Conservation (phyloP, 1,284 basidiomycete species). For the Amylostereum areolatum region DNA sequence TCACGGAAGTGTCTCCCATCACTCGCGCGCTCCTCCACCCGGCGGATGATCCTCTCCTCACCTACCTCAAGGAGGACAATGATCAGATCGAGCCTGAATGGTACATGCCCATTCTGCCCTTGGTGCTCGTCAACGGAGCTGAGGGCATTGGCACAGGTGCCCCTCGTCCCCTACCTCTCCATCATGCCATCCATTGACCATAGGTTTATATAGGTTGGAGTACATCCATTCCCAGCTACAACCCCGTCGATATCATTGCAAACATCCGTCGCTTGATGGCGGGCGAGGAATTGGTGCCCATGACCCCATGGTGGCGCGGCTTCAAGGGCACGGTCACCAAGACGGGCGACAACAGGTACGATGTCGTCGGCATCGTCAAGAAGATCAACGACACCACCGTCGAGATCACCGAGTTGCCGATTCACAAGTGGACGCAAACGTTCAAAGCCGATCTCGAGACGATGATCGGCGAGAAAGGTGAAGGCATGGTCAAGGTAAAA, state of each 20-base stretch:
- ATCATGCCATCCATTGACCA: background rate
- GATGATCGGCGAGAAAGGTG: slow-evolving; percentile 71
- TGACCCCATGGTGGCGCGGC: slow-evolving; percentile 97
- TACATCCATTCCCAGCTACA: slow-evolving; percentile 90
- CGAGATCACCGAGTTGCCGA: slow-evolving; percentile 94
- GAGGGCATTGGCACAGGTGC: slow-evolving; percentile 97
- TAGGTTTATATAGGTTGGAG: slow-evolving; percentile 75
- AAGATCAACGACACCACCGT: slow-evolving; percentile 86
- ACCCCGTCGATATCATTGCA: slow-evolving; percentile 85
- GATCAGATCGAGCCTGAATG: slow-evolving; percentile 89
- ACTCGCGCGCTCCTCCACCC: slow-evolving; percentile 81
- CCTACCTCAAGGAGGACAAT: slow-evolving; percentile 86
- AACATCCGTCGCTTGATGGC: slow-evolving; percentile 88
- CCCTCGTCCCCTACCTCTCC: slow-evolving; percentile 12
- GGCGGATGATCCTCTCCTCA: slow-evolving; percentile 82
- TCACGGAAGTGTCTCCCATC: slow-evolving; percentile 78
- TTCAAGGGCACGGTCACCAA: slow-evolving; percentile 88
- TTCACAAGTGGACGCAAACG: slow-evolving; percentile 91
- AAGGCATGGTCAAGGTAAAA: slow-evolving; percentile 58
- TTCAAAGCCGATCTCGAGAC: slow-evolving; percentile 91
- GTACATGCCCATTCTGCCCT: slow-evolving; percentile 88
- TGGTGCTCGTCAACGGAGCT: slow-evolving; percentile 90
- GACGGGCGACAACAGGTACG: slow-evolving; percentile 82
- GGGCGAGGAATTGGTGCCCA: slow-evolving; percentile 78
- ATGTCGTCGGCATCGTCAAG: slow-evolving; percentile 69